These are phyloP conservation scores for Globisporangium barbulae DNA, from an alignment of 352 stramenopile species.

Conservation along the genomic window DNA sequence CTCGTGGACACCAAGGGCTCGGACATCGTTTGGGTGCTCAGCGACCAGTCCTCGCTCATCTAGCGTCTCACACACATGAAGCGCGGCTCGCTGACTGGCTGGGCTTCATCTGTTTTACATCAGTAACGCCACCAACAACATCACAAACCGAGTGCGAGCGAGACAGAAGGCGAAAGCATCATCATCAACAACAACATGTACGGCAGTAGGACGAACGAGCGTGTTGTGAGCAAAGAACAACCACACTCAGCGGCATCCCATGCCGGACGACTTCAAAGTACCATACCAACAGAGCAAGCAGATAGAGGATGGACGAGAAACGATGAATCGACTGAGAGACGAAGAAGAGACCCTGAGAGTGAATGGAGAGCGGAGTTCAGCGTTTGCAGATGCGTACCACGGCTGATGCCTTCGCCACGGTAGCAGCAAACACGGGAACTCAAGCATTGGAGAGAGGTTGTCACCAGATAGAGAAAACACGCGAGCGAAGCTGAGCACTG, in stretches of 20 bases:
- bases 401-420: neutral
- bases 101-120: neutral
- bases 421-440: neutral
- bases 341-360: neutral
- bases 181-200: neutral
- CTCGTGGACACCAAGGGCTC: constrained; percentile 80
- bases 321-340: neutral
- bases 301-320: neutral
- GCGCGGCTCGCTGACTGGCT: neutral
- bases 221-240: neutral
- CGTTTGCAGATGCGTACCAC: neutral
- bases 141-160: neutral
- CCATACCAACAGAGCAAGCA: neutral
- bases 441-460: neutral
- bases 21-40: constrained; percentile 81
- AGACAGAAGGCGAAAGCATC: neutral
- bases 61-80: constrained; percentile 28
- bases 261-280: neutral
- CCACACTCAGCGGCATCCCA: too few species aligned
- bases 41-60: constrained; percentile 81
- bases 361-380: neutral
- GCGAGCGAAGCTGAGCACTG: neutral
- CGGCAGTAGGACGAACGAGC: neutral
- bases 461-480: neutral
- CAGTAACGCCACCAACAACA: neutral